Base-by-base conservation (phyloP, 805 yeast genomes). In the Naumovozyma castellii region DNA sequence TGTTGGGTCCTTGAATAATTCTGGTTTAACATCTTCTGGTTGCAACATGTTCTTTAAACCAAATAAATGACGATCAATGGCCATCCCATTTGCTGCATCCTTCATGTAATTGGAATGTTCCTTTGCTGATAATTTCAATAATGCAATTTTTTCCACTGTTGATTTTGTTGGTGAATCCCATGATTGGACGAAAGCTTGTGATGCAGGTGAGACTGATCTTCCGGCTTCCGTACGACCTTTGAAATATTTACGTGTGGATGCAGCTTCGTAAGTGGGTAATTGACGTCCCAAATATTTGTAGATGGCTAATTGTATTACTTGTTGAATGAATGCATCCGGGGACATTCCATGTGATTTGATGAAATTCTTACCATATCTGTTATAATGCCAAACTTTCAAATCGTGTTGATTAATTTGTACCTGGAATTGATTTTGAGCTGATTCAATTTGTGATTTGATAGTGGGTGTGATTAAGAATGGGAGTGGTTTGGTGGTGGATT, bases 181-280 rank as follows among this genome's bases (percentile, higher is more conserved):
- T 28, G 82, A 76, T 56, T 74, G 67, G 42, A 83, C 94, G 62
- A 87, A 84, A 27, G 67, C 67, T 36, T 73, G 68, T 18, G 86
- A 73, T 57, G 82, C 94, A 38, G 59, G 58, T 6, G 95, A 78
- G 9, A 85, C 95, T 3, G 86, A 67, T 55, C 98, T 75, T 45
- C 92, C 86, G 18, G 96, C 83, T 65, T 90, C 98, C 6, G 97
- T 90, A 61, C 98, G 77, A 41, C 98, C 98, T 54, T 75, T 78
- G 56, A 77, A 81, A 63, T 72, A 90, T 59, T 77, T 80, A 63
- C 97, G 78, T 2, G 97, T 90, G 16, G 97, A 85, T 2, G 97
- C 96, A 38, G 95, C 80, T 65, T 90, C 98, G 65, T 90, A 90
- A 10, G 97, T 90, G 47, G 97, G 96, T 56, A 90, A 74, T 39